Evolutionary conservation across 768 basidiomycete species (phyloP).

Genomic region (Lentinula aciculospora): DNA sequence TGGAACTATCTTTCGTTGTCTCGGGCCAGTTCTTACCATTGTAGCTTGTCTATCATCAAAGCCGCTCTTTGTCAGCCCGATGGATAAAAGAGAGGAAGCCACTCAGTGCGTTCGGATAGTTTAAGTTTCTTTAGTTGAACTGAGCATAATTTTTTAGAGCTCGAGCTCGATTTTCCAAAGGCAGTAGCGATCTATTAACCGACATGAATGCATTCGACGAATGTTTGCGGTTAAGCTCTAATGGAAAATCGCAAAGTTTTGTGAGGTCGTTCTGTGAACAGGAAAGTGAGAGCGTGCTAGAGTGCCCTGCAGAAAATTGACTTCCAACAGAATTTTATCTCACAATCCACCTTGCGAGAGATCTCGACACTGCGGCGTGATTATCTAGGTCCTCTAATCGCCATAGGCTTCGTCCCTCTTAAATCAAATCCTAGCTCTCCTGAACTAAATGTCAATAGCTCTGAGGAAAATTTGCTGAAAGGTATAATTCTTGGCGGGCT

Average conservation of each 20-base stretch:
- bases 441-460: conserved; percentile 58
- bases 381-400: conserved; percentile 62
- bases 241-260: conserved; percentile 39
- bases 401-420: conserved; percentile 62
- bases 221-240: conserved; percentile 42
- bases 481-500: conserved; percentile 81
- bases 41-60: conserved; percentile 84
- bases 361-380: conserved; percentile 74
- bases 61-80: conserved; percentile 75
- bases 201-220: conserved; percentile 73
- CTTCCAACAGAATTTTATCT: conserved; percentile 73
- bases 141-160: too few species aligned
- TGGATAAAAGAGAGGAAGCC: conserved; percentile 82
- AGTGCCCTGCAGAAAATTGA: not conserved
- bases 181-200: conserved; percentile 78
- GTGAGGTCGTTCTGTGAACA: conserved; percentile 68
- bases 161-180: conserved; percentile 59
- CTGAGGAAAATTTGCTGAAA: conserved; percentile 74
- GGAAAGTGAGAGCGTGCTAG: conserved; percentile 25
- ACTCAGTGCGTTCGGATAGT: conserved; percentile 44
- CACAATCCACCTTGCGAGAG: conserved; percentile 64
- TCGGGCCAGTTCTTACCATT: conserved; percentile 77
- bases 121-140: too few species aligned
- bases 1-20: conserved; percentile 75
- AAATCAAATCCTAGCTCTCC: conserved; percentile 38